Percentiles rank a stretch among this genome's conserved stretches.
phyloP scores from a whole-genome alignment of 1,284 basidiomycete genomes.

The Trichosporon sp. region DNA sequence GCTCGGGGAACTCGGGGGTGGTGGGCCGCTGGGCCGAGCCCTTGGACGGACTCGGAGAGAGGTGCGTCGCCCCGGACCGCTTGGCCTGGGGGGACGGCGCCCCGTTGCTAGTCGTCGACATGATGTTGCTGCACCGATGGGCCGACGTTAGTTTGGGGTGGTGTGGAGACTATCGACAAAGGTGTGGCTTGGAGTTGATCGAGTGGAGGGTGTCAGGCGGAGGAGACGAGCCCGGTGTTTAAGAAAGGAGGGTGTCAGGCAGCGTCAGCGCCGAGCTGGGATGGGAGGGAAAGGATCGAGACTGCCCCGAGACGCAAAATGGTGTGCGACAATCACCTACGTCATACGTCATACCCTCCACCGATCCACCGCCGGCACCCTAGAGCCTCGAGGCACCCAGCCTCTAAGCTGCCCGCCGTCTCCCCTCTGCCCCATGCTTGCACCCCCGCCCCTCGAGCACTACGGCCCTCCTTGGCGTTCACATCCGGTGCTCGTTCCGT shows the following conservation, averaged over 20 bases:
- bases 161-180: neutral
- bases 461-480: neutral
- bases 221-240: neutral
- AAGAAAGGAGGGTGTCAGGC: neutral
- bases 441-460: neutral
- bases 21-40: neutral
- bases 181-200: neutral
- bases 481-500: neutral
- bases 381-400: neutral
- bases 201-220: neutral
- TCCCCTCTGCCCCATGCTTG: neutral
- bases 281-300: neutral
- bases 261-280: neutral
- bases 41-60: neutral
- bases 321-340: neutral
- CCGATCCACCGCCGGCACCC: neutral
- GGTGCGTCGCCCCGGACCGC: neutral
- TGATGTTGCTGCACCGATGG: neutral
- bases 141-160: neutral
- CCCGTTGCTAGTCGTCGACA: neutral
- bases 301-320: neutral
- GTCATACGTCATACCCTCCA: neutral
- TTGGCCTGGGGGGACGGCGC: neutral
- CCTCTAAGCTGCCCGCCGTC: neutral
- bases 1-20: constrained; percentile 29